phyloP scores from a whole-genome alignment of 2,329 filamentous ascomycete genomes.

The Fusarium miscanthi region DNA sequence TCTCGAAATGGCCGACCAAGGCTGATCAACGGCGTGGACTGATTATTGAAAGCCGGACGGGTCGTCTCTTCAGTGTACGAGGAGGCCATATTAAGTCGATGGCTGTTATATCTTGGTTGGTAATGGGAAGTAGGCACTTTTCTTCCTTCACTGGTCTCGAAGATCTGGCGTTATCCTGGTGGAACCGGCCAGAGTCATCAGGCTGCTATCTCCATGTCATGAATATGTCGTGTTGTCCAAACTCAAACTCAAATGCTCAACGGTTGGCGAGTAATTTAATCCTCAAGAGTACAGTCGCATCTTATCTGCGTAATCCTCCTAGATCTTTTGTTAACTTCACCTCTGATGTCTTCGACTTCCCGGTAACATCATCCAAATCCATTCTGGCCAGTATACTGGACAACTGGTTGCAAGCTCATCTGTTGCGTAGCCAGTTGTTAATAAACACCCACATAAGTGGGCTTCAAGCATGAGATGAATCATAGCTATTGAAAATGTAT shows the following conservation, averaged over 20 bases:
- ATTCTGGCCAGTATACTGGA: too few species aligned
- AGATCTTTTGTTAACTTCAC: too few species aligned
- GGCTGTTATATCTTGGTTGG: too few species aligned
- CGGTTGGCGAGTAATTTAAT: not conserved
- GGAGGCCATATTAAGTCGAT: not conserved
- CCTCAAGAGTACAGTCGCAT: too few species aligned
- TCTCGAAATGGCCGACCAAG: not conserved
- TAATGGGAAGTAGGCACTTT: too few species aligned
- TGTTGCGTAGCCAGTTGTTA: too few species aligned
- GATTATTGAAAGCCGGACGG: constrained; percentile 3
- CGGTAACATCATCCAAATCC: too few species aligned
- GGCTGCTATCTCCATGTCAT: not conserved
- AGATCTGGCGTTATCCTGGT: not conserved
- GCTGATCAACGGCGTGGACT: not conserved
- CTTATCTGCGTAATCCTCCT: too few species aligned
- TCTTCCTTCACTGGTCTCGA: too few species aligned
- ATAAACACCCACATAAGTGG: too few species aligned
- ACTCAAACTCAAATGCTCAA: not conserved
- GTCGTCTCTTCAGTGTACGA: not conserved
- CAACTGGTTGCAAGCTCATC: not conserved
- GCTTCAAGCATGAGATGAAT: not conserved
- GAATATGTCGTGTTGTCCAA: not conserved
- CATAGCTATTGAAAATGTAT: too few species aligned
- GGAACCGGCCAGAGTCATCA: not conserved
- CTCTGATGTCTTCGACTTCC: too few species aligned